Evolutionary conservation across 225 moss, liverwort and hornwort genomes (phyloP).

Genomic region (Straminergon stramineum): DNA sequence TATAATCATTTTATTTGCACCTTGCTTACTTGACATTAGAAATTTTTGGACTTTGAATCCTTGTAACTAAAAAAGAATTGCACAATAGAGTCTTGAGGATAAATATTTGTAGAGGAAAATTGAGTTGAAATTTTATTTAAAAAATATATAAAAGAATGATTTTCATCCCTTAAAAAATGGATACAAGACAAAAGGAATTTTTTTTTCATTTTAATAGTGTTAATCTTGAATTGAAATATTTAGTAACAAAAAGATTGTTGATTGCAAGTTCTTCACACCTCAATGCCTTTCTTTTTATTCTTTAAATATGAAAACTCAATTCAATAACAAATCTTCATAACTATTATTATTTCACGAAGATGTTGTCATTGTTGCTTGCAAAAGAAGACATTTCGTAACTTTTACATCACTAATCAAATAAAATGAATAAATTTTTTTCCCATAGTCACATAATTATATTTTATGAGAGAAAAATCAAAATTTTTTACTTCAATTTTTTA

Average conservation of each 20-base stretch:
- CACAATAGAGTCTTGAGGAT: too few relatives aligned
- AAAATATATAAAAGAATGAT: not conserved
- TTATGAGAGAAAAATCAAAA: not conserved
- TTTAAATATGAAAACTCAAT: not conserved
- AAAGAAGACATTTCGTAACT: not conserved
- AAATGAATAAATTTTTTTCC: not conserved
- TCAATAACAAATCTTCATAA: not conserved
- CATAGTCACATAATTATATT: not conserved
- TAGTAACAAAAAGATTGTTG: not conserved
- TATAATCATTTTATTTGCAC: not conserved
- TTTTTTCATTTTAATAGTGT: too few relatives aligned
- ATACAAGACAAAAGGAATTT: rapidly evolving
- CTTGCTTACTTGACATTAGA: not conserved
- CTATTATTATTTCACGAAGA: not conserved
- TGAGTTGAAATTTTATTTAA: too few relatives aligned
- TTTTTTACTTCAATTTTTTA: not conserved
- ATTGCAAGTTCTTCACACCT: not conserved
- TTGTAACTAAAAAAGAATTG: too few relatives aligned
- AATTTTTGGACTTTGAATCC: not conserved
- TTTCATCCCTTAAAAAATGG: not conserved
- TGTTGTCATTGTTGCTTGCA: not conserved
- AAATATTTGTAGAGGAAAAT: too few relatives aligned
- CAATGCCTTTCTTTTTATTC: not conserved
- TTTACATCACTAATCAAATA: not conserved
- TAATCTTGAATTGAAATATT: not conserved